These are phyloP conservation scores for Coemansia sp. DNA, from an alignment of 192 early-diverging fungal species.

Conservation along the genomic window DNA sequence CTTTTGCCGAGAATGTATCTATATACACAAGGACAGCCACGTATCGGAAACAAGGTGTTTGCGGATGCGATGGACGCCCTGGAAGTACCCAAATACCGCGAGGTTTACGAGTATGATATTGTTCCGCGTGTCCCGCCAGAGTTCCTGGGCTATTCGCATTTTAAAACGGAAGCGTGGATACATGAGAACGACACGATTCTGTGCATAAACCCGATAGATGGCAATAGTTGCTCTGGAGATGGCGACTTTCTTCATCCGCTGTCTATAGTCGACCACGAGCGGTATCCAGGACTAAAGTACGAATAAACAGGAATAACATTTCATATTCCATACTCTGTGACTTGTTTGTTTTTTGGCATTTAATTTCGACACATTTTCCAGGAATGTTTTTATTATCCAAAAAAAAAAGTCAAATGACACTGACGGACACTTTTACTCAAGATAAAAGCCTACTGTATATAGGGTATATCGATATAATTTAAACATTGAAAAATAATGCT, in stretches of 20 bases:
- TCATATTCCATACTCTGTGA: conserved; percentile 9
- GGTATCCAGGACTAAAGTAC: conserved; percentile 38
- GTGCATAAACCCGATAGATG: conserved; percentile 15
- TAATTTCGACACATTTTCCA: too few species aligned
- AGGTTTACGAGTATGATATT: conserved; percentile 45
- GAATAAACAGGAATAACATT: conserved; percentile 10
- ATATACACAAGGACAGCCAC: conserved; percentile 49
- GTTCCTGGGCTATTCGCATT: conserved; percentile 36
- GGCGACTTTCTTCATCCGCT: conserved; percentile 15
- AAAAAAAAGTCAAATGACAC: background rate
- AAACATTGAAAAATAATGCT: background rate
- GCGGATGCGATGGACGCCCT: conserved; percentile 29
- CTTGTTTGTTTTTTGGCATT: background rate
- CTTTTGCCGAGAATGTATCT: conserved; percentile 18
- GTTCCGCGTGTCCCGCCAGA: conserved; percentile 29
- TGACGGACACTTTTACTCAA: too few species aligned
- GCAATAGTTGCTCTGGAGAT: conserved; percentile 19
- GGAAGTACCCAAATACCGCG: conserved; percentile 24
- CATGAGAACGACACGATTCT: conserved; percentile 25
- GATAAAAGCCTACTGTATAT: too few species aligned
- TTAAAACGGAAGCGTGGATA: conserved; percentile 39
- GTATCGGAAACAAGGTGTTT: conserved; percentile 44
- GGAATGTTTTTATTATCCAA: background rate
- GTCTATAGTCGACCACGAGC: conserved; percentile 20
- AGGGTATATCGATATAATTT: too few species aligned